These are phyloP conservation scores for Xylariaceae sp. DNA, from an alignment of 2,329 filamentous ascomycete species.

Conservation along the genomic window DNA sequence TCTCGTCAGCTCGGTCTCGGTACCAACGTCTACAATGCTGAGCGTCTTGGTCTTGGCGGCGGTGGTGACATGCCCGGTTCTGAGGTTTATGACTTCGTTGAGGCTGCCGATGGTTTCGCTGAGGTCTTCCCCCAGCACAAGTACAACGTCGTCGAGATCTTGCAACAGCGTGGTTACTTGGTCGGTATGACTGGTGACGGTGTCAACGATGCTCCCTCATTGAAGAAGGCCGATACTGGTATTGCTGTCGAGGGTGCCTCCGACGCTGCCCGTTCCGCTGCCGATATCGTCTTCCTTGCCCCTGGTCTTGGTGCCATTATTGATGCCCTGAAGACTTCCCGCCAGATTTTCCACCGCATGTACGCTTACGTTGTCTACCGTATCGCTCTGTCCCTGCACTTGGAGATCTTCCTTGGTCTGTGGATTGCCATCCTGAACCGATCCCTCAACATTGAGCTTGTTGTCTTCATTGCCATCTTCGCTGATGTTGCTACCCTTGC, in stretches of 20 bases:
- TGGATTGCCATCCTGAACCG: constrained; percentile 88
- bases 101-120: constrained; percentile 91
- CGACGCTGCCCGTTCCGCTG: constrained; percentile 84
- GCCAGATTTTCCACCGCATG: constrained; percentile 96
- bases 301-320: constrained; percentile 90
- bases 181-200: constrained; percentile 96
- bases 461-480: constrained; percentile 94
- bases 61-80: constrained; percentile 91
- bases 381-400: constrained; percentile 85
- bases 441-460: constrained; percentile 77
- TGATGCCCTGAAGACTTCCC: constrained; percentile 85
- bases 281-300: constrained; percentile 91
- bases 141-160: constrained; percentile 89
- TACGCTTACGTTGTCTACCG: constrained; percentile 94
- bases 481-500: constrained; percentile 88
- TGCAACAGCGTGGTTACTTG: constrained; percentile 88
- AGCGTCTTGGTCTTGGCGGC: constrained; percentile 84
- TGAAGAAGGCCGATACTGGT: constrained; percentile 95
- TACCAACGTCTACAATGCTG: constrained; percentile 91
- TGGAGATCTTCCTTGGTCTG: constrained; percentile 86
- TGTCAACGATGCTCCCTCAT: constrained; percentile 88
- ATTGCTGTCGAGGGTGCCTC: constrained; percentile 92
- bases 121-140: constrained; percentile 96
- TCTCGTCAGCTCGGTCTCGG: constrained; percentile 87
- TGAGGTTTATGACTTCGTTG: constrained; percentile 92